Evolutionary conservation across 2,329 filamentous ascomycete species (phyloP).

Genomic region (Penicillium aurantiogriseum): DNA sequence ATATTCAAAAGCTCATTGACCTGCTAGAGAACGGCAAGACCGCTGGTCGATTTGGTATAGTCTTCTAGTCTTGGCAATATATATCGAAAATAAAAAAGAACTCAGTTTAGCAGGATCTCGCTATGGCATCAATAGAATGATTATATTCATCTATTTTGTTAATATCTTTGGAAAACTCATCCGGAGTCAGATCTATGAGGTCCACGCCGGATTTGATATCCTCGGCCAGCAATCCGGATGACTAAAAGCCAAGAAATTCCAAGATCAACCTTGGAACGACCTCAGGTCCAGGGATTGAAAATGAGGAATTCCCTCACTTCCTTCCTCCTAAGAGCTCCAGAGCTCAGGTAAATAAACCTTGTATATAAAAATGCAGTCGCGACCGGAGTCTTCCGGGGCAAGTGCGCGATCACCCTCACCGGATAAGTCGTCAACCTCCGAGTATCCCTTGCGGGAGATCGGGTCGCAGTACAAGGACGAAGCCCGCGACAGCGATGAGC

Average conservation of each 20-base stretch:
- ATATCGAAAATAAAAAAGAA: too few species aligned
- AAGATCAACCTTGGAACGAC: not conserved
- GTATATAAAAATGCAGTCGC: constrained; percentile 10
- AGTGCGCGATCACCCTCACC: not conserved
- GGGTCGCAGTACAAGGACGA: constrained; percentile 8
- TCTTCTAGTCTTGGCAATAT: too few species aligned
- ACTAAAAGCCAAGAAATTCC: constrained; percentile 9
- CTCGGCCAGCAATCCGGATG: not conserved
- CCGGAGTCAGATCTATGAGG: not conserved
- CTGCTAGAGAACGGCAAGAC: too few species aligned
- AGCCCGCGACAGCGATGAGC: constrained; percentile 11
- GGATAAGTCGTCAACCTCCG: not conserved
- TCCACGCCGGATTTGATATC: not conserved
- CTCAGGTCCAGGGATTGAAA: not conserved
- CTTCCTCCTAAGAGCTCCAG: not conserved
- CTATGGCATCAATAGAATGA: not conserved
- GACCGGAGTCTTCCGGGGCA: constrained; percentile 1
- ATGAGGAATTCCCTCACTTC: not conserved
- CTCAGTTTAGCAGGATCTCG: not conserved
- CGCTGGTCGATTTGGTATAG: too few species aligned
- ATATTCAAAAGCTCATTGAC: too few species aligned
- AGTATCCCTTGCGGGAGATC: constrained; percentile 6
- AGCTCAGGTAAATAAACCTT: not conserved
- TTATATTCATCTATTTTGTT: not conserved
- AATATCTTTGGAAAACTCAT: not conserved